Evolutionary conservation across 805 yeast genomes (phyloP), one percentile per base, ranked within the genome.

Genomic region (Barnettozyma sucrosica): DNA sequence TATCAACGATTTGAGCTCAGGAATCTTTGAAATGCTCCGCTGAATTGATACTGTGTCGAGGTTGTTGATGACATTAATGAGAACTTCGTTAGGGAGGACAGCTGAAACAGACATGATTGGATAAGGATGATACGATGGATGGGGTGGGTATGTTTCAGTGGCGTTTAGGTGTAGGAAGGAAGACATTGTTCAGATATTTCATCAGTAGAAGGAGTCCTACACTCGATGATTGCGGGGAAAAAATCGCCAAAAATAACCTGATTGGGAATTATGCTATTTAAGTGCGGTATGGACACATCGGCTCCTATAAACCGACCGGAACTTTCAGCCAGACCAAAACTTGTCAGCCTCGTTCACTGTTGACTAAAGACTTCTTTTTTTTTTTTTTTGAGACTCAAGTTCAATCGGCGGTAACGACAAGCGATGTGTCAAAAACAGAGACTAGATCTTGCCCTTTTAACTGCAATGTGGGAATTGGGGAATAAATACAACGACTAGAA

Each of bases 1-100:
- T 6, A 54, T 23, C 8, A 55, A 38, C 2, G 34, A 6, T 25
- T 52, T 54, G 11, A 55, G 41, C 20, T 44, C 47, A 10, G 56
- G 56, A 18, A 55, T 48, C n/a, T 41, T 36, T 7, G 51, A 36
- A 16, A 48, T 36, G 36, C 24, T 36, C 3, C 34, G 32, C 14
- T 48, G 45, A 11, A 48, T 19, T 2, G 45, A 32, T 2, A 25
- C 13, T 9, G 37, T 13, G 25, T 48, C 51, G 32, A 48, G 32
- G 25, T 37, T 30, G n/a, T 25, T 48, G 18, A 48, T 42, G 18
- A 48, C 47, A 16, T 33, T 44, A 19, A 44, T 45, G 11, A 48
- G 36, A 4, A 48, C 36, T 24, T 48, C 51, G 20, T 48, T 48
- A 5, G 51, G 51, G 10, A 48, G 36, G 9, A 42, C 26, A 18